Evolutionary conservation across 495 filamentous ascomycete genomes (phyloP), one percentile per base, ranked within the genome.

Genomic region (Trichoderma erinaceum): DNA sequence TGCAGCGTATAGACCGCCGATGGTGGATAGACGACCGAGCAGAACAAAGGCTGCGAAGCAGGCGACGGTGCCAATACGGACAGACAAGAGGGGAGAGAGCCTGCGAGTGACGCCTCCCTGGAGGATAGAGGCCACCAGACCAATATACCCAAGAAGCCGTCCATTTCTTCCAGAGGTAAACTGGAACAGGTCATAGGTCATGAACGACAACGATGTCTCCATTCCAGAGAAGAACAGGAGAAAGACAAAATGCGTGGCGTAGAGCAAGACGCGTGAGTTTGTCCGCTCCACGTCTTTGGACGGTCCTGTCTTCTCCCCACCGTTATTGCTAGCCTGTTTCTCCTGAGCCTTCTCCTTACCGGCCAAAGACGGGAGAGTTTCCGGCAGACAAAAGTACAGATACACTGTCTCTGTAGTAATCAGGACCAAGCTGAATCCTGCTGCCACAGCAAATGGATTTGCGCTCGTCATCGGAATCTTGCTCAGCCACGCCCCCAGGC

Each of bases 171-270:
- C 82, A 6, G 92, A 89, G n/a, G 86, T 85, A 73, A 90, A 92
- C 5, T 83, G 84, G 76, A 97, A 97, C 44, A 98, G 84, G 67
- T 97, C 93, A 71, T 93, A 95, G 0, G 96, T 98, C 85, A 98
- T 91, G 79, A 99, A 99, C 0, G 95, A 92, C 0, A 99, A 87
- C 1, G 88, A 91, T 75, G 97, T 98, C 72, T 99, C 95, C 88
- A 99, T 90, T 65, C 95, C 95, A 27, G 91, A 95, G 78, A 99
- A 99, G 71, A 96, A 96, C 12, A 99, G 87, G 67, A 99, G 86
- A 79, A 99, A 99, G 58, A 88, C 75, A 73, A 99, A 86, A 75
- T 99, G 95, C 0, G 92, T 87, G 8, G 88, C 74, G 75, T 97
- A 97, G 46, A 99, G 86, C n/a, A 96, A 72, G 27, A 86, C 78